Conservation (phyloP, 257 asterid species). For the Solanum pimpinellifolium region DNA sequence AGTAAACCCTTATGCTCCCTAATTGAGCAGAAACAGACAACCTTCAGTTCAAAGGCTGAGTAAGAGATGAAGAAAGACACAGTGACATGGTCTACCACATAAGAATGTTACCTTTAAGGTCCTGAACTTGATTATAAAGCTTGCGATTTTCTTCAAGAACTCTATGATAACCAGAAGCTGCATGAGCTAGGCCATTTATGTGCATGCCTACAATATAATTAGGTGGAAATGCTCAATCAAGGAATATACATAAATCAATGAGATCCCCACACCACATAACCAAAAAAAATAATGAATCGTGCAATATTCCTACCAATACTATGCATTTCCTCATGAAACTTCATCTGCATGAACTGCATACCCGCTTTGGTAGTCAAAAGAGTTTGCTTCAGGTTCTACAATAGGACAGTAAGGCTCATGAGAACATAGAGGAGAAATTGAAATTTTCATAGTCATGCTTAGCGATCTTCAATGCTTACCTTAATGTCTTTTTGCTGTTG, state of each 20-base stretch:
- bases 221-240: background rate
- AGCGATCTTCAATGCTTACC: conserved; percentile 27
- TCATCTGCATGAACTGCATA: conserved; percentile 85
- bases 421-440: background rate
- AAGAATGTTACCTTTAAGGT: conserved; percentile 61
- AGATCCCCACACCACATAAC: background rate
- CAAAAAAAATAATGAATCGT: background rate
- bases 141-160: conserved; percentile 94
- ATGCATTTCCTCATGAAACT: conserved; percentile 70
- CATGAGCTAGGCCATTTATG: conserved; percentile 80
- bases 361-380: conserved; percentile 80
- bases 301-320: conserved; percentile 46
- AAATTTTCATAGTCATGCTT: background rate
- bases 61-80: background rate
- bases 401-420: background rate
- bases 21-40: conserved; percentile 9
- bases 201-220: conserved; percentile 43
- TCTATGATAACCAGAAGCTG: conserved; percentile 94
- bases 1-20: conserved; percentile 96
- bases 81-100: background rate
- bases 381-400: conserved; percentile 66
- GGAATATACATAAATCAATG: background rate
- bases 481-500: conserved; percentile 61
- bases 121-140: conserved; percentile 98
- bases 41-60: background rate